Evolutionary conservation across 2,329 filamentous ascomycete genomes (phyloP), one percentile per base, ranked within the genome.

Genomic region (Pseudocercospora fijiensis): DNA sequence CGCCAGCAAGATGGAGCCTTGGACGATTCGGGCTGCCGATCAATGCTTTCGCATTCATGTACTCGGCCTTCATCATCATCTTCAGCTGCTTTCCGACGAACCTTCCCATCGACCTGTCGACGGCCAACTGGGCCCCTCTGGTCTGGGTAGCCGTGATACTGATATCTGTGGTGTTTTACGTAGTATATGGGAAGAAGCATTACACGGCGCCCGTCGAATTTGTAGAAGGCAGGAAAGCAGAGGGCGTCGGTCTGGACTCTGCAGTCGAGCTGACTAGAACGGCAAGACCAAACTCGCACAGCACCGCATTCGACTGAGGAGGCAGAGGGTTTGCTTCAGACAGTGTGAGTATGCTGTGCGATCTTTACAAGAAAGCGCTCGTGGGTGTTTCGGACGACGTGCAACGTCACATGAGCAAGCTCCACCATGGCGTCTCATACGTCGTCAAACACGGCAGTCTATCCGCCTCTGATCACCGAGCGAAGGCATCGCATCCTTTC

Each of bases 171-270:
- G 62, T 63, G 11, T 71, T 71, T 28, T 74, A 75, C 58, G 37
- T 68, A 2, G 59, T 64, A n/a, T 70, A 72, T 60, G 73, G 74
- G 4, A 71, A 68, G 58, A 58, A 63, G 5, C 64, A 69, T 16
- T 74, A 74, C 56, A 73, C 70, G 16, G 67, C 71, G 2, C 72
- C 72, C 2, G 72, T 74, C 27, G 69, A 72, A 27, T 71, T 74
- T 61, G 71, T 74, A 20, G 67, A 72, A 41, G 72, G 72, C 10
- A 63, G 67, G 37, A 73, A 69, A 52, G 64, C 61, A 2, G 67
- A 53, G 9, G 72, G 71, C 4, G 61, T 69, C 7, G 68, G 65
- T 7, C 59, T 73, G 55, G 72, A 73, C 65, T 43, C 56, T 73
- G 55, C 72, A 73, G 66, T 43, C 56, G 27, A 70, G 66, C 63